Evolutionary conservation across 352 stramenopile species (phyloP).

Genomic region (Phytopythium kandeliae): DNA sequence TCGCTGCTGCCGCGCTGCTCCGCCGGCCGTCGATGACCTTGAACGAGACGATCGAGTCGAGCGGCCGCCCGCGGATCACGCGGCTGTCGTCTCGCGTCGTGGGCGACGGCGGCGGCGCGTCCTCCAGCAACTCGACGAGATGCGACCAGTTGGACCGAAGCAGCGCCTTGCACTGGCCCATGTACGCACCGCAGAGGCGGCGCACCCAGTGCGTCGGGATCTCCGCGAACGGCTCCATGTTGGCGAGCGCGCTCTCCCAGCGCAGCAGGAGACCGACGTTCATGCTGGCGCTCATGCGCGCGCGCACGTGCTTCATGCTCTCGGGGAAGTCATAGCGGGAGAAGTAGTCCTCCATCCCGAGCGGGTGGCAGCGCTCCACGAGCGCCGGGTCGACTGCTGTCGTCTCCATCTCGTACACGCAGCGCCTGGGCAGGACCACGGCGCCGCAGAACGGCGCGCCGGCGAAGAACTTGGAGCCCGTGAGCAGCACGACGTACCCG

Average conservation of each 20-base stretch:
- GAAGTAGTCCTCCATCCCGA: constrained; percentile 81
- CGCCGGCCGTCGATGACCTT: constrained; percentile 46
- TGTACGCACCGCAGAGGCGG: constrained; percentile 55
- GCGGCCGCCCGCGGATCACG: constrained; percentile 20
- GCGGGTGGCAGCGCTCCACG: constrained; percentile 54
- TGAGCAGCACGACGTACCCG: constrained; percentile 75
- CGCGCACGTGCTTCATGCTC: constrained; percentile 58
- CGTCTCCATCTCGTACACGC: constrained; percentile 76
- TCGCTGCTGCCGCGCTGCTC: background rate
- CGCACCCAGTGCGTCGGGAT: constrained; percentile 44
- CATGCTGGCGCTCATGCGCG: constrained; percentile 45
- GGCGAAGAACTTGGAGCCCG: constrained; percentile 86
- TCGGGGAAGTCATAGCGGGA: constrained; percentile 70
- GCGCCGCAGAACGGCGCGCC: constrained; percentile 83
- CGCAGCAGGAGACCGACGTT: constrained; percentile 76
- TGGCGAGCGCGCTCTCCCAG: constrained; percentile 73
- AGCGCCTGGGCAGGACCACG: constrained; percentile 73
- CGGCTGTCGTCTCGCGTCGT: too few relatives aligned
- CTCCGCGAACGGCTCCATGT: constrained; percentile 72
- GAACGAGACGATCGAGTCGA: constrained; percentile 81
- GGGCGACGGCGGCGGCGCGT: constrained; percentile 8
- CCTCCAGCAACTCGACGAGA: constrained; percentile 42
- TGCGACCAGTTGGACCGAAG: constrained; percentile 30
- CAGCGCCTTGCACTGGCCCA: constrained; percentile 41
- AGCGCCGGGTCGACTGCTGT: constrained; percentile 39